A percentile compares a stretch with the other conserved stretches of the same genome.
These are phyloP conservation scores for Trametes hirsuta DNA, from an alignment of 1,284 basidiomycete species.

Conservation along the genomic window DNA sequence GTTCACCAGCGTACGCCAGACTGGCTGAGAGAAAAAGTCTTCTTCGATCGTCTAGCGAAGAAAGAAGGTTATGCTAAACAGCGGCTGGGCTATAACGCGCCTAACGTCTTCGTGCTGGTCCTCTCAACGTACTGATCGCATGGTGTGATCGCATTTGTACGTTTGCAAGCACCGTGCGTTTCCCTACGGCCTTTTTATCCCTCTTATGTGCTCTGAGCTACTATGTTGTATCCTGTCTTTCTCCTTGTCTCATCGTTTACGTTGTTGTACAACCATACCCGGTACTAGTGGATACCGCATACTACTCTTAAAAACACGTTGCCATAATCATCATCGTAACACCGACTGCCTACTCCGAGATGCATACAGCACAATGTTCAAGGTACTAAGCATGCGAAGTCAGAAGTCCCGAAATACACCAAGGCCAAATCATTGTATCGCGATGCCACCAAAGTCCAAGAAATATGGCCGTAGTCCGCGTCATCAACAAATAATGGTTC, in stretches of 20 bases:
- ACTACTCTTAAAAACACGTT: too few relatives aligned
- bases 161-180: too few relatives aligned
- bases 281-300: not conserved
- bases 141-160: not conserved
- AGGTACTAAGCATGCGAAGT: not conserved
- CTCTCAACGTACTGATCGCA: constrained; percentile 26
- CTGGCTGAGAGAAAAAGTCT: constrained; percentile 73
- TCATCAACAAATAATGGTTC: not conserved
- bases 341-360: too few relatives aligned
- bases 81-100: constrained; percentile 73
- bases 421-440: not conserved
- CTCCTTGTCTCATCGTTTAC: not conserved
- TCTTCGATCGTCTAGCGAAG: constrained; percentile 65
- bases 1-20: constrained; percentile 44
- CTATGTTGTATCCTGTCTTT: not conserved
- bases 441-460: not conserved
- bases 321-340: too few relatives aligned
- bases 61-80: constrained; percentile 60
- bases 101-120: constrained; percentile 74
- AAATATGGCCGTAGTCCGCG: not conserved
- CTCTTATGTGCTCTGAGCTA: not conserved
- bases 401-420: not conserved
- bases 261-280: not conserved
- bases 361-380: too few relatives aligned
- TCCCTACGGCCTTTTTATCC: not conserved